Conservation (phyloP, 371 early-diverging fungal genomes). For the Rhizopus microsporus region DNA sequence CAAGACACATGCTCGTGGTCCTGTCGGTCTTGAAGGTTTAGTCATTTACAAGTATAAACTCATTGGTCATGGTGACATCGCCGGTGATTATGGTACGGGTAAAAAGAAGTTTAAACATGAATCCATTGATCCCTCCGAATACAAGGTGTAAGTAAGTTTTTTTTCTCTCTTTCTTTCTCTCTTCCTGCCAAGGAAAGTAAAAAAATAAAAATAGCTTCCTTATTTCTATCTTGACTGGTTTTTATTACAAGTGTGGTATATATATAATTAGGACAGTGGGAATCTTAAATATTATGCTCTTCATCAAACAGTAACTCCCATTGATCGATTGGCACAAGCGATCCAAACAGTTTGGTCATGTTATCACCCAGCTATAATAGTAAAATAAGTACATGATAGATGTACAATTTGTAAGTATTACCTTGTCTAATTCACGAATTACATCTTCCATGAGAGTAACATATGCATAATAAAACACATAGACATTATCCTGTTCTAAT, state of each 20-base stretch:
- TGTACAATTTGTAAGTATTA: slow-evolving; percentile 9
- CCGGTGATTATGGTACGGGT: slow-evolving; percentile 77
- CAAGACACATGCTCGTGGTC: slow-evolving; percentile 98
- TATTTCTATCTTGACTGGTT: background rate
- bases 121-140: slow-evolving; percentile 38
- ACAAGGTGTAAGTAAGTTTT: slow-evolving; percentile 26
- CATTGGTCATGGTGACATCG: slow-evolving; percentile 88
- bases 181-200: background rate
- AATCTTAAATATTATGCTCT: slow-evolving; percentile 11
- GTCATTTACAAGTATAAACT: slow-evolving; percentile 95
- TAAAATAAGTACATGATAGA: slow-evolving; percentile 1
- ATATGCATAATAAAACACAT: slow-evolving; percentile 82
- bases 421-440: slow-evolving; percentile 76
- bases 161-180: background rate
- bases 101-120: slow-evolving; percentile 77
- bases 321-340: slow-evolving; percentile 44
- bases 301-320: slow-evolving; percentile 48
- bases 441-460: slow-evolving; percentile 80
- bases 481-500: slow-evolving; percentile 57
- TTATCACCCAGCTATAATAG: slow-evolving; percentile 35
- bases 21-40: slow-evolving; percentile 95
- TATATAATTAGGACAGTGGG: background rate
- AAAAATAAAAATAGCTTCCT: background rate
- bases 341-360: slow-evolving; percentile 48
- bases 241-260: background rate